Percentiles rank a stretch among this genome's conserved stretches.
phyloP scores from a whole-genome alignment of 805 yeast genomes.

The Cyberlindnera bimundalis region DNA sequence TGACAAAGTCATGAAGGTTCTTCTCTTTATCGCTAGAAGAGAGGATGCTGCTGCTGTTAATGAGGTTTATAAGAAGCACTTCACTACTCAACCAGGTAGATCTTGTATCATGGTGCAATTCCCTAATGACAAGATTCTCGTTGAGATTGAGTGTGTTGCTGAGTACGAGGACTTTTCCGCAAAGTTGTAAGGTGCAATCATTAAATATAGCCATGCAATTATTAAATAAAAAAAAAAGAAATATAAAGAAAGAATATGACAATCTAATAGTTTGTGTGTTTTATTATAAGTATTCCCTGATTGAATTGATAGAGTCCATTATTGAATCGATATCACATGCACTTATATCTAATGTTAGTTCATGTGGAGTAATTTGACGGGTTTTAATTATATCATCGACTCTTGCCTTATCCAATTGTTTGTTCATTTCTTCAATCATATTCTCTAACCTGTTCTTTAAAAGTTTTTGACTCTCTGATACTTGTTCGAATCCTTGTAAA shows the following conservation, averaged over 20 bases:
- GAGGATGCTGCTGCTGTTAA: slow-evolving; percentile 42
- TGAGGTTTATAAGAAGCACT: slow-evolving; percentile 42
- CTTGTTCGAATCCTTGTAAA: neutral
- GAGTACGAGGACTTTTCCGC: slow-evolving; percentile 18
- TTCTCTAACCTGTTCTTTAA: neutral
- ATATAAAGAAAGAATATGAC: too few relatives aligned
- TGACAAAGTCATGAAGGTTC: slow-evolving; percentile 46
- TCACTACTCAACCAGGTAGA: slow-evolving; percentile 50
- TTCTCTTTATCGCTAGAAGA: slow-evolving; percentile 44
- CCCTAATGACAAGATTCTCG: slow-evolving; percentile 46
- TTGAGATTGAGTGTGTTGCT: slow-evolving; percentile 52
- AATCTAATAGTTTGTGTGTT: too few relatives aligned
- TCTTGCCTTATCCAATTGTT: neutral
- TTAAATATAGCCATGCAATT: too few relatives aligned
- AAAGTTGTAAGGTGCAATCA: slow-evolving; percentile 7
- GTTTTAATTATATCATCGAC: neutral
- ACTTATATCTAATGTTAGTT: neutral
- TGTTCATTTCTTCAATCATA: neutral
- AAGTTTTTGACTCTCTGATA: neutral
- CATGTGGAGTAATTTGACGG: neutral
- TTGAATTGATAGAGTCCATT: neutral
- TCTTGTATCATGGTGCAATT: slow-evolving; percentile 49
- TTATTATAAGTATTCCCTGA: slow-evolving; percentile 1
- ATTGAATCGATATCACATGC: neutral
- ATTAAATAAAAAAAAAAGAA: too few relatives aligned